These are phyloP conservation scores for Globisporangium spinosum DNA, from an alignment of 352 stramenopile genomes.

Conservation along the genomic window DNA sequence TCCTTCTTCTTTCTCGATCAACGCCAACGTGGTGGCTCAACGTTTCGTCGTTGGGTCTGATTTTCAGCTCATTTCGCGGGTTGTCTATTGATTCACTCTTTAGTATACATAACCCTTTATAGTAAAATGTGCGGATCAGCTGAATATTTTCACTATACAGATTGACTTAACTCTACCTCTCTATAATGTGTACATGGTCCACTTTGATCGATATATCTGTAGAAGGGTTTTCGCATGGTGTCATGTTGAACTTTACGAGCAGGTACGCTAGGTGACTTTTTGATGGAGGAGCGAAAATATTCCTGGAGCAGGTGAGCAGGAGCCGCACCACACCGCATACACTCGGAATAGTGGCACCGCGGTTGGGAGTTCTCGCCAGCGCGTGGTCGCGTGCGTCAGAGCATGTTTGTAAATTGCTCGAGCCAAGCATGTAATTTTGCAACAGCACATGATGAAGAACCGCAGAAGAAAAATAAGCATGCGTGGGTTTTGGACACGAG, in stretches of 20 bases:
- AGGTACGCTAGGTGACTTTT: background rate
- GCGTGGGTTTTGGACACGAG: background rate
- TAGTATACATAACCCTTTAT: background rate
- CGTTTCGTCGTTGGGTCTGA: background rate
- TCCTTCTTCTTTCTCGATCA: background rate
- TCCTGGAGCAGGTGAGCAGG: background rate
- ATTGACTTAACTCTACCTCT: background rate
- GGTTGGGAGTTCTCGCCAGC: background rate
- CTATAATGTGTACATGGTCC: background rate
- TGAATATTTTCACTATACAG: background rate
- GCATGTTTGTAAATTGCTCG: background rate
- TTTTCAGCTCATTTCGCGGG: background rate
- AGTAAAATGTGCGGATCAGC: background rate
- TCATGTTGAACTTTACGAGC: background rate
- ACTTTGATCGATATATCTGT: background rate
- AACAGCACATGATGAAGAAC: background rate
- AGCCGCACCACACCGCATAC: background rate
- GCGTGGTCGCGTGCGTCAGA: background rate
- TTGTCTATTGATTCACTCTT: background rate
- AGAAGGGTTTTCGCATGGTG: background rate
- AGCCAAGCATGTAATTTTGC: background rate
- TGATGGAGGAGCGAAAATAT: background rate
- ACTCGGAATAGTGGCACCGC: background rate
- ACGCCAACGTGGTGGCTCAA: background rate
- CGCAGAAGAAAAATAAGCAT: background rate